A percentile compares a stretch with the other conserved stretches of the same genome.
Conservation (phyloP, 2,329 filamentous ascomycete genomes). For the Microsporum audouinii region DNA sequence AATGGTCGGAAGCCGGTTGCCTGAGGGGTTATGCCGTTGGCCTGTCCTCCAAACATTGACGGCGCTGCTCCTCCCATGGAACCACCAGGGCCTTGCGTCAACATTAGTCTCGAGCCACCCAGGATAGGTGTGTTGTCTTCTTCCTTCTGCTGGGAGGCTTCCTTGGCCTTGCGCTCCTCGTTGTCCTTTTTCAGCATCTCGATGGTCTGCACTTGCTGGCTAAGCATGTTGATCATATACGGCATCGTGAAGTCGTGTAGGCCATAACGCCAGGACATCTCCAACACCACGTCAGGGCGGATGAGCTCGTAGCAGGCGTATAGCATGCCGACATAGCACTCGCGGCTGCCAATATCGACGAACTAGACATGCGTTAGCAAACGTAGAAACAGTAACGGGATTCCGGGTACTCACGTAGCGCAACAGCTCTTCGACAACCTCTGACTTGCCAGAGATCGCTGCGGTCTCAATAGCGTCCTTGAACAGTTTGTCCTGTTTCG, state of each 20-base stretch:
- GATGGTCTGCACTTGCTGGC: constrained; percentile 79
- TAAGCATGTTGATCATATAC: constrained; percentile 98
- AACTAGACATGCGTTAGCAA: constrained; percentile 49
- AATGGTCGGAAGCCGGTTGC: constrained; percentile 61
- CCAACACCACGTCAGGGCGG: constrained; percentile 80
- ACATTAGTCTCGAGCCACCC: constrained; percentile 79
- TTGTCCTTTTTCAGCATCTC: constrained; percentile 85
- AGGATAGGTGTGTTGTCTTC: constrained; percentile 92
- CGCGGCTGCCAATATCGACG: constrained; percentile 95
- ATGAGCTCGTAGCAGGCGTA: constrained; percentile 98
- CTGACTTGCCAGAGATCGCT: constrained; percentile 77
- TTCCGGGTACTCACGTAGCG: constrained; percentile 70
- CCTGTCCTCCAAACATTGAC: constrained; percentile 53
- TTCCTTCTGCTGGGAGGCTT: constrained; percentile 68
- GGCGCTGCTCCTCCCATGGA: constrained; percentile 27
- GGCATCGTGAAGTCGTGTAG: constrained; percentile 98
- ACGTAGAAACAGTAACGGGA: neutral
- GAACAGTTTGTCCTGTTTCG: constrained; percentile 98
- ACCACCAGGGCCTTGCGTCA: constrained; percentile 69
- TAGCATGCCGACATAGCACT: constrained; percentile 99
- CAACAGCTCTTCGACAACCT: constrained; percentile 89
- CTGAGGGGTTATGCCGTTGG: constrained; percentile 84
- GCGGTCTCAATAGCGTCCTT: constrained; percentile 98
- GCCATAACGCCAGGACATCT: constrained; percentile 92
- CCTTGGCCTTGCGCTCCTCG: constrained; percentile 69